Evolutionary conservation across 208 protist species (phyloP).

Genomic region (Lotmaria passim): DNA sequence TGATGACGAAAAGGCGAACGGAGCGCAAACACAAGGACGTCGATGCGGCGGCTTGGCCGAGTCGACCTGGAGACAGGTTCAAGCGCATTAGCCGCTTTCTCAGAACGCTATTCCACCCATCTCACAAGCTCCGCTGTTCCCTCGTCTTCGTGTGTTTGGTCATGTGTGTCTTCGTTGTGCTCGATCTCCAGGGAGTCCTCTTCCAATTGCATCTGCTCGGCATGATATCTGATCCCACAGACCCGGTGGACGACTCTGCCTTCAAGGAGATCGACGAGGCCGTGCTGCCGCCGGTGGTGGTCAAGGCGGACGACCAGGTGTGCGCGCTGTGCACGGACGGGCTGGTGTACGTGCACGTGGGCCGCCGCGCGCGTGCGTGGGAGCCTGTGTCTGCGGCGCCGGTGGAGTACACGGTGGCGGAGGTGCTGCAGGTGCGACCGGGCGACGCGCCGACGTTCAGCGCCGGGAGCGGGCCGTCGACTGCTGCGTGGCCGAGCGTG

Average conservation of each 20-base stretch:
- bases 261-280: not conserved
- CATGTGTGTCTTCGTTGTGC: no score
- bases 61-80: no score
- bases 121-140: no score
- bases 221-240: not conserved
- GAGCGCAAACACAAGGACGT: no score
- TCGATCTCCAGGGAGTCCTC: no score
- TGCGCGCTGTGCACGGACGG: conserved; percentile 17
- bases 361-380: not conserved
- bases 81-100: no score
- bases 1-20: no score
- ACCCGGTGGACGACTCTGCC: not conserved
- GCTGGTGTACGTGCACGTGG: conserved; percentile 14
- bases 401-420: not conserved
- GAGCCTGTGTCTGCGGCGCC: not conserved
- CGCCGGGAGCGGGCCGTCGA: not conserved
- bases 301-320: not conserved
- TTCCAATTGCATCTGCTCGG: no score
- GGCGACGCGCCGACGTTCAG: not conserved
- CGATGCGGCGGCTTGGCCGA: no score
- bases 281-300: not conserved
- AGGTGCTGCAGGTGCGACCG: conserved; percentile 2
- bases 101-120: no score
- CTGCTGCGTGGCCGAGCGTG: not conserved
- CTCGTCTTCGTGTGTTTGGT: no score